Percentiles rank a stretch among this genome's conserved stretches.
phyloP scores from a whole-genome alignment of 2,329 filamentous ascomycete genomes.

The Colletotrichum sp. region DNA sequence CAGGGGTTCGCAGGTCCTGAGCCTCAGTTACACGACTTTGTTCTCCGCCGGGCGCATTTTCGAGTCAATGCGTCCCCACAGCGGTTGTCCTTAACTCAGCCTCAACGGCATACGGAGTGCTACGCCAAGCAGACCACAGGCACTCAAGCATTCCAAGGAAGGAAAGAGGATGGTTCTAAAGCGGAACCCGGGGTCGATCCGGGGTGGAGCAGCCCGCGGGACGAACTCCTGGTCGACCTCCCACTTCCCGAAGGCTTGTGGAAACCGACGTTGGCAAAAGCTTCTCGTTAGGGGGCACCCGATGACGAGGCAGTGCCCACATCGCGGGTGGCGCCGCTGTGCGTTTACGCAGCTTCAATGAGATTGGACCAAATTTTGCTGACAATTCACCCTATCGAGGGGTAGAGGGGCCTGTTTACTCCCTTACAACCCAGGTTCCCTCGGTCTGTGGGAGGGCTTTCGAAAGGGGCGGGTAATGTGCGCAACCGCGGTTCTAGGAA shows the following conservation, averaged over 20 bases:
- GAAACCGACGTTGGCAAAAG: background rate
- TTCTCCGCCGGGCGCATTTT: background rate
- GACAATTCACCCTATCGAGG: background rate
- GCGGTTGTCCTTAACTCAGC: background rate
- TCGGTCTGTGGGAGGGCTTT: slow-evolving; percentile 10
- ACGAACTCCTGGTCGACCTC: background rate
- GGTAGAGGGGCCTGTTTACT: background rate
- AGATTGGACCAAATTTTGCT: background rate
- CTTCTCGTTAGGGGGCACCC: background rate
- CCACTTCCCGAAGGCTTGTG: background rate
- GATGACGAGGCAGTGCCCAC: slow-evolving; percentile 11
- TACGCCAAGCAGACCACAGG: background rate
- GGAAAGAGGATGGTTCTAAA: background rate
- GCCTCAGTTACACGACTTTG: slow-evolving; percentile 5
- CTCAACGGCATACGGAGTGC: background rate
- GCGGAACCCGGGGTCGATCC: background rate
- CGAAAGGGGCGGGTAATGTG: background rate
- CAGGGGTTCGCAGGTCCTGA: background rate
- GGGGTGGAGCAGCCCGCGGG: background rate
- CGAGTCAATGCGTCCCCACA: slow-evolving; percentile 2
- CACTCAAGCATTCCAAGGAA: background rate
- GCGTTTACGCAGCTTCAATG: slow-evolving; percentile 11
- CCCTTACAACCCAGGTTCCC: background rate
- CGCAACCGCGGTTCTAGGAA: background rate
- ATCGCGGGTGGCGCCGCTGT: background rate